phyloP scores from a whole-genome alignment of 805 yeast genomes.

The Wickerhamomyces bisporus region DNA sequence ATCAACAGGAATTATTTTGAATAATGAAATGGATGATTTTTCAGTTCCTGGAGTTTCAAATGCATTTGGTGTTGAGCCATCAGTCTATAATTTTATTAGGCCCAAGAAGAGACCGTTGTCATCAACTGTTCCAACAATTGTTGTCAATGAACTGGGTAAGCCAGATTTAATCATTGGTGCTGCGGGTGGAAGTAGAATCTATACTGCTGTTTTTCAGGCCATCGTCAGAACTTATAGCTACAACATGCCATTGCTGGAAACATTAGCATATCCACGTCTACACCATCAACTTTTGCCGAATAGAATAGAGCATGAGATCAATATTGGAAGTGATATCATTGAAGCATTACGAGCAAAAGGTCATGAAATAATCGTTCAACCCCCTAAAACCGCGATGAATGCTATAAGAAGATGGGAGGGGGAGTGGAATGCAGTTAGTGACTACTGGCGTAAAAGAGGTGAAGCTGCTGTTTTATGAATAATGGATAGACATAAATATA shows the following conservation, averaged over 20 bases:
- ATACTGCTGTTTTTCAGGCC: constrained; percentile 79
- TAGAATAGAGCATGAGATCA: constrained; percentile 52
- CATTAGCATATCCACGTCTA: constrained; percentile 73
- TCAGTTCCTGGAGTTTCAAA: constrained; percentile 65
- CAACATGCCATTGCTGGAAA: constrained; percentile 53
- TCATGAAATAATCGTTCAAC: constrained; percentile 37
- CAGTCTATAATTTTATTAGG: constrained; percentile 67
- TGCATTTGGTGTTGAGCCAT: constrained; percentile 78
- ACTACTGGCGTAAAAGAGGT: constrained; percentile 86
- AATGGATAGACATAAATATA: background rate
- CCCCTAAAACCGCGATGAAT: constrained; percentile 53
- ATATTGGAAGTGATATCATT: constrained; percentile 38
- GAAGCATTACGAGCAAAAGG: constrained; percentile 39
- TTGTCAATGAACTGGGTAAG: constrained; percentile 39
- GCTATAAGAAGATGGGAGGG: constrained; percentile 39
- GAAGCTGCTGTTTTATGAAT: constrained; percentile 42
- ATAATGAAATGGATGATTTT: constrained; percentile 94
- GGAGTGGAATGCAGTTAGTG: constrained; percentile 69
- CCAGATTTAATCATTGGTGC: constrained; percentile 80
- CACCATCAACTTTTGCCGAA: constrained; percentile 91
- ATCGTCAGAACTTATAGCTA: constrained; percentile 61
- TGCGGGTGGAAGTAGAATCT: constrained; percentile 89
- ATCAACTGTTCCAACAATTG: constrained; percentile 73
- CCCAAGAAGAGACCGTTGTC: constrained; percentile 83
- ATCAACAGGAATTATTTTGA: constrained; percentile 74